Evolutionary conservation across 768 basidiomycete species (phyloP).

Genomic region (Hypholoma sublateritium): DNA sequence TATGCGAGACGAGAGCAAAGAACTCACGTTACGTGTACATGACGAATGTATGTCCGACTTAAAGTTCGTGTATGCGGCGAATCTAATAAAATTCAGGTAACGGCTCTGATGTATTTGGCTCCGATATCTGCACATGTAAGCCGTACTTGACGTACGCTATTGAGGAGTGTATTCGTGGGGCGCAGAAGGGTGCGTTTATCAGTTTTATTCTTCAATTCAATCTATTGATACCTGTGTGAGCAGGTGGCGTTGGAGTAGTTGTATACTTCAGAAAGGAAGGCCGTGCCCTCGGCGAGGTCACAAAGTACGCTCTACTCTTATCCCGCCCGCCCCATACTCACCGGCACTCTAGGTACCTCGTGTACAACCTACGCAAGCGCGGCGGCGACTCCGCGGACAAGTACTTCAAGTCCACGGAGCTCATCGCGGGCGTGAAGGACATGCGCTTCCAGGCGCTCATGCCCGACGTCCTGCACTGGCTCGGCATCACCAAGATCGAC

Average conservation of each 20-base stretch:
- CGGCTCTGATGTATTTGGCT: constrained; percentile 95
- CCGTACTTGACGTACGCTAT: constrained; percentile 93
- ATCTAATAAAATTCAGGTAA: constrained; percentile 52
- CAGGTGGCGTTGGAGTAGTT: constrained; percentile 87
- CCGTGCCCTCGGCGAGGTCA: constrained; percentile 90
- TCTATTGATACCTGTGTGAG: background rate
- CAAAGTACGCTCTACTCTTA: constrained; percentile 53
- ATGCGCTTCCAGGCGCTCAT: constrained; percentile 95
- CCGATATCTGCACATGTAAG: constrained; percentile 90
- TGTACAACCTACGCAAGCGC: constrained; percentile 95
- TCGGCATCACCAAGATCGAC: constrained; percentile 88
- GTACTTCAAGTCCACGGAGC: constrained; percentile 93
- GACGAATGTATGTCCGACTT: constrained; percentile 71
- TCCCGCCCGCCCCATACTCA: background rate
- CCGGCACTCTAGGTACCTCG: constrained; percentile 62
- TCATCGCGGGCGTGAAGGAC: constrained; percentile 93
- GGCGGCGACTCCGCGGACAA: constrained; percentile 90
- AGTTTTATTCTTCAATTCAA: background rate
- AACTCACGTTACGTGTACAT: constrained; percentile 86
- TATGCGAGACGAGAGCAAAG: constrained; percentile 72
- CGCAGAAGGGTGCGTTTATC: constrained; percentile 33
- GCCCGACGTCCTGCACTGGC: constrained; percentile 96
- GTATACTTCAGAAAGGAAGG: constrained; percentile 97
- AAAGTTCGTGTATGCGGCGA: background rate
- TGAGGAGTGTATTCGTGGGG: constrained; percentile 86